phyloP scores from a whole-genome alignment of 768 basidiomycete genomes.

The Macrocybe gigantea region DNA sequence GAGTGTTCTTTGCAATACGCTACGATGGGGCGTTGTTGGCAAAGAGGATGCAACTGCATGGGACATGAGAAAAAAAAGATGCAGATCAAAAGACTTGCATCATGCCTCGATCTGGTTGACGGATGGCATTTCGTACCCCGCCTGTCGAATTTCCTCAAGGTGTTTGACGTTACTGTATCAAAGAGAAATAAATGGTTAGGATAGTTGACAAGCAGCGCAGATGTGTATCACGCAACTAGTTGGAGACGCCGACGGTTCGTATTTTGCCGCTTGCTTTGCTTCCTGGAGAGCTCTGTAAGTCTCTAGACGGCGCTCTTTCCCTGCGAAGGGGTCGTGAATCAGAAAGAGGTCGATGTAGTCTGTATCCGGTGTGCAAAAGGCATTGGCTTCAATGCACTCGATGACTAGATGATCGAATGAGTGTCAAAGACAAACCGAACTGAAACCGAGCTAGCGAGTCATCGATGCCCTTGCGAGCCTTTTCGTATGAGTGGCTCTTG shows the following conservation, averaged over 20 bases:
- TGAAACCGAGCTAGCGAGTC: conserved; percentile 53
- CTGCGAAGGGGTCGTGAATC: conserved; percentile 69
- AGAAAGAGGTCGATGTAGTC: conserved; percentile 62
- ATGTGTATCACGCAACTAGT: conserved; percentile 44
- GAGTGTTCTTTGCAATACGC: conserved; percentile 58
- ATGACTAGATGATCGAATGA: neutral
- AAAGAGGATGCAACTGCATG: conserved; percentile 71
- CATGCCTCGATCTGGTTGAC: conserved; percentile 81
- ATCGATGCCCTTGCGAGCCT: conserved; percentile 51
- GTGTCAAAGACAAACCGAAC: conserved; percentile 38
- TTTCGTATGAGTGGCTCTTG: conserved; percentile 58
- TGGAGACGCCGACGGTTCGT: conserved; percentile 73
- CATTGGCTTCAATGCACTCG: neutral
- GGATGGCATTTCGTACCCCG: conserved; percentile 57
- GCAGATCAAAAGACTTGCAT: neutral
- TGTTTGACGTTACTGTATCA: conserved; percentile 55
- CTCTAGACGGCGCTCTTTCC: conserved; percentile 56
- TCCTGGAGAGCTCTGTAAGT: conserved; percentile 69
- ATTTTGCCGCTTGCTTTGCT: conserved; percentile 62
- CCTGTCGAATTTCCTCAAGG: conserved; percentile 64
- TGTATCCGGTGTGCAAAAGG: conserved; percentile 6
- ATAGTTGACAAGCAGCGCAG: neutral
- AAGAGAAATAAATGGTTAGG: neutral
- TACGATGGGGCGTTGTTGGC: conserved; percentile 76
- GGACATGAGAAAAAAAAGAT: neutral